Evolutionary conservation across 83 land plant species (phyloP), one percentile per base, ranked within the genome.

Genomic region (Picea engelmannii): DNA sequence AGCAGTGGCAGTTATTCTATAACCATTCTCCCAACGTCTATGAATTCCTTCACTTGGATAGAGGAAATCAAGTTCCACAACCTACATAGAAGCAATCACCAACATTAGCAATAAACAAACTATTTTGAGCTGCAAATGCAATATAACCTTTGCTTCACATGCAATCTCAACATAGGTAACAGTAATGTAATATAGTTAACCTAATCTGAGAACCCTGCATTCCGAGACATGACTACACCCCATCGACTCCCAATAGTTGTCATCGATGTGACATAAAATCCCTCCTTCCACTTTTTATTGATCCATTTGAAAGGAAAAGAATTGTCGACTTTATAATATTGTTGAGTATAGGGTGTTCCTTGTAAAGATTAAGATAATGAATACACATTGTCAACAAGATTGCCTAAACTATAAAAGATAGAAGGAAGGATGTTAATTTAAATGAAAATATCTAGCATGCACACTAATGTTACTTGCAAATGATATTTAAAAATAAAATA

Each of bases 21-120:
- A 92, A 4, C 95, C 96, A 83, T 42, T 84, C 63, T 94, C 91
- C 94, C 94, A 93, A 59, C 92, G 76, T n/a, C 93, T 69, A 63
- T 92, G 93, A 42, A 92, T 92, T 12, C 94, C 94, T 76, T 92
- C 94, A 83, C 93, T 90, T 2, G 93, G 94, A 80, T 92, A 92
- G 38, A 92, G 68, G 71, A 92, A 92, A 79, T 92, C 91, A 25
- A 92, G 88, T 81, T 92, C 94, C 64, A 92, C 93, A 18, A 92
- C 94, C 94, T 92, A 64, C 38, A 35, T 2, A 35, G 38, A 35
- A 6, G 18, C 35, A 71, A 13, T 59, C 31, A 83, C 13, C 8
- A 59, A 4, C 35, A 63, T 0, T 40, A 35, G 38, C 38, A 35
- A 35, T 35, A 35, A 35, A 35, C 4, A 35, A 35, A 35, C 38